Evolutionary conservation across 1,284 basidiomycete species (phyloP).

Genomic region (Cutaneotrichosporon arboriforme): DNA sequence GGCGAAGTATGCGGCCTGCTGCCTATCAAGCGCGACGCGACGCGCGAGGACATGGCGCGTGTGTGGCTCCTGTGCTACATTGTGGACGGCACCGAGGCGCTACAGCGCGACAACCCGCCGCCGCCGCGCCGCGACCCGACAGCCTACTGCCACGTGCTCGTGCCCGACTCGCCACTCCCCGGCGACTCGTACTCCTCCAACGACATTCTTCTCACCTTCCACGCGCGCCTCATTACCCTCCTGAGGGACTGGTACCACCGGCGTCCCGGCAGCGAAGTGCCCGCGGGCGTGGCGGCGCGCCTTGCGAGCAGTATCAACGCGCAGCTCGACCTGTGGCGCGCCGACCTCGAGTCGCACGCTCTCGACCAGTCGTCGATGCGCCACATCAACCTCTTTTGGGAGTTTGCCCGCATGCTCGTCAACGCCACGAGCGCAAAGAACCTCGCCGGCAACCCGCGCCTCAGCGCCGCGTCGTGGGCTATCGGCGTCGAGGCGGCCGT

Average conservation of each 20-base stretch:
- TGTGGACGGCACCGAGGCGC: conserved; percentile 32
- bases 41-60: conserved; percentile 32
- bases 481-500: conserved; percentile 26
- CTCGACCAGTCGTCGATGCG: conserved; percentile 12
- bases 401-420: conserved; percentile 32
- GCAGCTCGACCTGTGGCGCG: conserved; percentile 28
- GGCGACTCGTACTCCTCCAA: conserved; percentile 15
- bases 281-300: conserved; percentile 1
- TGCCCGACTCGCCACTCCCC: conserved; percentile 14
- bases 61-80: conserved; percentile 44
- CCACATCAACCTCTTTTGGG: conserved; percentile 29
- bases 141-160: conserved; percentile 24
- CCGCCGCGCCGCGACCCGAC: conserved; percentile 21
- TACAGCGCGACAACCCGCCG: conserved; percentile 19
- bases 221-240: conserved; percentile 34
- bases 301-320: conserved; percentile 25
- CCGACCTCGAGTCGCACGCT: conserved; percentile 18
- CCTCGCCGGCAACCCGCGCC: conserved; percentile 13
- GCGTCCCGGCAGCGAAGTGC: not conserved
- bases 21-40: conserved; percentile 31
- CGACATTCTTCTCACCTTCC: conserved; percentile 37
- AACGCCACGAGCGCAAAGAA: conserved; percentile 26
- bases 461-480: conserved; percentile 8
- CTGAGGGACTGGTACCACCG: conserved; percentile 29
- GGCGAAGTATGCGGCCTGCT: conserved; percentile 33